Conservation (phyloP, 306 rosid species). For the Phaseolus lunatus region DNA sequence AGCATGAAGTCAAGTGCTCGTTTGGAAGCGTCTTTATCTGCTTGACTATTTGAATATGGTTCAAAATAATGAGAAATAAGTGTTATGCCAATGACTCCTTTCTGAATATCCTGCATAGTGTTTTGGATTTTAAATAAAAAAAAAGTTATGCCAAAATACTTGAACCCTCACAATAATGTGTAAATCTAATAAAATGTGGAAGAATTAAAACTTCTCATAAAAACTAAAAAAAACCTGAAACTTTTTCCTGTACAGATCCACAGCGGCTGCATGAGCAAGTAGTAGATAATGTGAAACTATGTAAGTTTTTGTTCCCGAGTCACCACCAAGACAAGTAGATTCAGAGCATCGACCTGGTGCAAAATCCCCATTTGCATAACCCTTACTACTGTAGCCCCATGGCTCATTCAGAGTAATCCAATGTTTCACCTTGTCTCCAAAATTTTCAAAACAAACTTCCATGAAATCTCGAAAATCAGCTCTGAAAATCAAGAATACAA, state of each 20-base stretch:
- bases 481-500: constrained; percentile 38
- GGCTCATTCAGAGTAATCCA: constrained; percentile 82
- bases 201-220: too few species aligned
- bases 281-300: constrained; percentile 58
- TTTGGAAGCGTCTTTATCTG: constrained; percentile 48
- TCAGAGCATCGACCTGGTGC: constrained; percentile 69
- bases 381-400: too few species aligned
- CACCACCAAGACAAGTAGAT: constrained; percentile 57
- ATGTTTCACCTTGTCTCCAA: constrained; percentile 68
- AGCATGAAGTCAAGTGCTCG: constrained; percentile 65
- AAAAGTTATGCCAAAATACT: too few species aligned
- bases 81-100: constrained; percentile 66
- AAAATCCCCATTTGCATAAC: constrained; percentile 39
- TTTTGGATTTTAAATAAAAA: too few species aligned
- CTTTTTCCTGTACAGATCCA: constrained; percentile 49
- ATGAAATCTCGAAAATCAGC: constrained; percentile 57
- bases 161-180: too few species aligned
- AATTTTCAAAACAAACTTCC: constrained; percentile 60
- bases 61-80: constrained; percentile 52
- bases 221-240: constrained; percentile 42
- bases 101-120: constrained; percentile 51
- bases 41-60: constrained; percentile 49
- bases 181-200: too few species aligned
- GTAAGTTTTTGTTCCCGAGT: constrained; percentile 70
- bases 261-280: constrained; percentile 72